Percentiles rank a stretch among this genome's conserved stretches.
Conservation (phyloP, 192 early-diverging fungal genomes). For the Podila horticola region DNA sequence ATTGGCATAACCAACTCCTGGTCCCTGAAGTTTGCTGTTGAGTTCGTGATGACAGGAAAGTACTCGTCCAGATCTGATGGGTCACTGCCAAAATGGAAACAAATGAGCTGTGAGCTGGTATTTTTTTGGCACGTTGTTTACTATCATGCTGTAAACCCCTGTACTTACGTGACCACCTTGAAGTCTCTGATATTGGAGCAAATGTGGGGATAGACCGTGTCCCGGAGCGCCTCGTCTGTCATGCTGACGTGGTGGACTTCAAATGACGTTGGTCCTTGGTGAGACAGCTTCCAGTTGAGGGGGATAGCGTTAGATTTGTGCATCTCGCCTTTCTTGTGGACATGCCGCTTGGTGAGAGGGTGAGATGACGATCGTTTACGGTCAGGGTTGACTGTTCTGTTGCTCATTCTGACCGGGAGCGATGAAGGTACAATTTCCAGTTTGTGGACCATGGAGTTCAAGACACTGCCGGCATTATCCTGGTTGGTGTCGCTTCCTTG, state of each 20-base stretch:
- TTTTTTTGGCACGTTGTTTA: no score
- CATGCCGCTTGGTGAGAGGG: background rate
- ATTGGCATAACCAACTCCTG: constrained; percentile 11
- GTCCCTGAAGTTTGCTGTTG: constrained; percentile 10
- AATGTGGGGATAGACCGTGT: constrained; percentile 16
- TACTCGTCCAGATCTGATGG: constrained; percentile 40
- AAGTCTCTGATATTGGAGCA: constrained; percentile 27
- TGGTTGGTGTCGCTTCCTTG: background rate
- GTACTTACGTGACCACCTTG: constrained; percentile 19
- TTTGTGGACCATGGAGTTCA: background rate
- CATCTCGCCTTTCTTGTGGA: constrained; percentile 31
- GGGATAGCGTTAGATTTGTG: constrained; percentile 6
- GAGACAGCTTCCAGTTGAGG: constrained; percentile 9
- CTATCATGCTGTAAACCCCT: no score
- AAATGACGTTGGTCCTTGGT: constrained; percentile 26
- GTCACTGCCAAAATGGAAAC: constrained; percentile 7
- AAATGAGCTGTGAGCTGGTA: no score
- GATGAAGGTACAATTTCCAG: background rate
- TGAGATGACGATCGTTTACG: background rate
- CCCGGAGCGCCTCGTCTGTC: constrained; percentile 10
- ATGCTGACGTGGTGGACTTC: constrained; percentile 38
- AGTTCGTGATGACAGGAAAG: constrained; percentile 16
- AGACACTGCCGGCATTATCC: background rate
- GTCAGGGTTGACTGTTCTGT: background rate
- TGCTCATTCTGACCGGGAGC: background rate